phyloP scores from a whole-genome alignment of 768 basidiomycete species.

The Amanita subjunquillea region DNA sequence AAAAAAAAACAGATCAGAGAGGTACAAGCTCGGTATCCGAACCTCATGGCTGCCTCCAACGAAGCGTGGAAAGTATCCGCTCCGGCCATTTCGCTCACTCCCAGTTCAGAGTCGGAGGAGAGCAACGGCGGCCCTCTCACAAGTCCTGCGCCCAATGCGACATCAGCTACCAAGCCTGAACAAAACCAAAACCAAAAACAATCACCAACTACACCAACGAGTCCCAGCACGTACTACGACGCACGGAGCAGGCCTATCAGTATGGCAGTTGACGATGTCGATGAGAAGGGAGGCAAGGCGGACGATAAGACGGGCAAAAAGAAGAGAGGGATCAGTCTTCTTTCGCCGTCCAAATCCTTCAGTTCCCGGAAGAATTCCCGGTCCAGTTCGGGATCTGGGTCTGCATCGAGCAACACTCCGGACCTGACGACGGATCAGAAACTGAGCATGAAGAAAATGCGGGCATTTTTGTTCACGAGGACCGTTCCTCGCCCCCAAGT shows the following conservation, averaged over 20 bases:
- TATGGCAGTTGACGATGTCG: neutral
- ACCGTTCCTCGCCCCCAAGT: conserved; percentile 4
- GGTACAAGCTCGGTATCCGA: conserved; percentile 17
- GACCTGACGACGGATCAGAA: neutral
- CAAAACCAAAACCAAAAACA: neutral
- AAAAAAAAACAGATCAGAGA: conserved; percentile 14
- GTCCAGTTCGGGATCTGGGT: neutral
- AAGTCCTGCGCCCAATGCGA: neutral
- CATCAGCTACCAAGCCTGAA: neutral
- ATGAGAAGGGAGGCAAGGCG: neutral
- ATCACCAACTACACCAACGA: conserved; percentile 1
- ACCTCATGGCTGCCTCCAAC: conserved; percentile 16
- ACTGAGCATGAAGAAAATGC: conserved; percentile 5
- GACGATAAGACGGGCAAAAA: neutral
- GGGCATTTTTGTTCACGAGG: conserved; percentile 4
- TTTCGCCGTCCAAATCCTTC: neutral
- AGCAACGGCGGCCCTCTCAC: neutral
- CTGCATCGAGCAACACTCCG: neutral
- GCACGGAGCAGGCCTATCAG: conserved; percentile 3
- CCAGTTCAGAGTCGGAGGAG: neutral
- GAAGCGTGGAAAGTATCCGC: conserved; percentile 16
- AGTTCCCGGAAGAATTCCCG: too few relatives aligned
- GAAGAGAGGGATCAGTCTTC: neutral
- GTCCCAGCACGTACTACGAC: conserved; percentile 3
- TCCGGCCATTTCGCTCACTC: neutral